Evolutionary conservation across 2,329 filamentous ascomycete species (phyloP).

Genomic region (Seiridium cupressi): DNA sequence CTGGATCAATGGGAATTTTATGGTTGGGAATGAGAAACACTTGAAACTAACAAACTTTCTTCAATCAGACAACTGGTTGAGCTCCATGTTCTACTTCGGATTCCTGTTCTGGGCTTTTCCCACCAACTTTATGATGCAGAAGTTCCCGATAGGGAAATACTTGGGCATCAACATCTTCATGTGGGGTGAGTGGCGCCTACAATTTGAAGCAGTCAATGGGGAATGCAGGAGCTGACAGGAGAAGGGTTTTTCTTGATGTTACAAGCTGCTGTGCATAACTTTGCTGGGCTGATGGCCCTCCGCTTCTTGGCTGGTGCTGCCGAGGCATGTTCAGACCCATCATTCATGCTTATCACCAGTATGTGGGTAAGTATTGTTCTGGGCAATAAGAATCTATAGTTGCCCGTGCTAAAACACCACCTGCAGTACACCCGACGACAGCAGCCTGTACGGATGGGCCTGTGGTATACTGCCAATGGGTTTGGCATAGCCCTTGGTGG

Average conservation of each 20-base stretch:
- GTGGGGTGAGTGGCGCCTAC: constrained; percentile 25
- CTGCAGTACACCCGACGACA: constrained; percentile 49
- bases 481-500: constrained; percentile 55
- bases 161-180: constrained; percentile 44
- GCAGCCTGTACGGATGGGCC: constrained; percentile 53
- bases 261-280: constrained; percentile 49
- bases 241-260: constrained; percentile 46
- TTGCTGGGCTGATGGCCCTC: constrained; percentile 47
- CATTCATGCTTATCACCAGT: constrained; percentile 56
- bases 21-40: neutral
- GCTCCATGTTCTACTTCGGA: constrained; percentile 51
- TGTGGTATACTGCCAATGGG: constrained; percentile 55
- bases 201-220: neutral
- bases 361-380: constrained; percentile 44
- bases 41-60: neutral
- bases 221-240: neutral
- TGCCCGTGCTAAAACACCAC: neutral
- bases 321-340: constrained; percentile 54
- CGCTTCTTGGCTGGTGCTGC: constrained; percentile 52
- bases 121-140: constrained; percentile 51
- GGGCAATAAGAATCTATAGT: neutral
- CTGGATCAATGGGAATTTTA: too few species aligned
- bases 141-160: constrained; percentile 52
- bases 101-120: constrained; percentile 53
- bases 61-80: neutral